Base-by-base conservation (phyloP, 176 grass and related monocot species). In the Musa acuminata region DNA sequence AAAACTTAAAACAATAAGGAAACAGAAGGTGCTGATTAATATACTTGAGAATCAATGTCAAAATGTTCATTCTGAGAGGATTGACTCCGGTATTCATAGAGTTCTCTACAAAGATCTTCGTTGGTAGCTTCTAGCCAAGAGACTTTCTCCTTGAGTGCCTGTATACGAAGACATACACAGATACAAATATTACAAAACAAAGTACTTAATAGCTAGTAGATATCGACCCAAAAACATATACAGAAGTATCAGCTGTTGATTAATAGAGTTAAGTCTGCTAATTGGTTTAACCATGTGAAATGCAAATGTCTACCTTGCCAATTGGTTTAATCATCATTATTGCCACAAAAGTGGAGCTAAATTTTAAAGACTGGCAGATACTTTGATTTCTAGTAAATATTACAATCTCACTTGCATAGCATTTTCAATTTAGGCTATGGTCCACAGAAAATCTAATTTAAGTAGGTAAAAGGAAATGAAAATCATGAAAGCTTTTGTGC, bases 91-190 rank as follows among this genome's bases (percentile, higher is more conserved):
- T 86, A 72, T 51, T 52, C 84, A 84, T 86, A 91, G 22, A 99
- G 78, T 65, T 99, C 88, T 74, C 88, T 87, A 77, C 86, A 95
- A 76, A 99, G 88, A 58, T 91, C 86, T 66, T 91, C 88, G 50
- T 99, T 99, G 52, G 91, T 95, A 72, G 92, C 78, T 80, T 99
- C 96, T 77, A 99, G 86, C 88, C 88, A 95, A 80, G 84, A 89
- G 69, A 99, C 86, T 84, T 74, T 95, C 75, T 99, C 88, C 81
- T 90, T 94, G 16, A 99, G 91, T 82, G 77, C 81, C 96, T 99
- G 84, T 50, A 86, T 9, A 80, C 3, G 19, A 79, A 5, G 27
- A 21, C 13, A 14, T 8, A 51, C 48, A 55, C 13, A 55, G 19
- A 49, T 23, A 49, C 4, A 52, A 24, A 55, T n/a, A 55, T 11